Conservation (phyloP, 805 yeast genomes). For the Metschnikowia matae region DNA sequence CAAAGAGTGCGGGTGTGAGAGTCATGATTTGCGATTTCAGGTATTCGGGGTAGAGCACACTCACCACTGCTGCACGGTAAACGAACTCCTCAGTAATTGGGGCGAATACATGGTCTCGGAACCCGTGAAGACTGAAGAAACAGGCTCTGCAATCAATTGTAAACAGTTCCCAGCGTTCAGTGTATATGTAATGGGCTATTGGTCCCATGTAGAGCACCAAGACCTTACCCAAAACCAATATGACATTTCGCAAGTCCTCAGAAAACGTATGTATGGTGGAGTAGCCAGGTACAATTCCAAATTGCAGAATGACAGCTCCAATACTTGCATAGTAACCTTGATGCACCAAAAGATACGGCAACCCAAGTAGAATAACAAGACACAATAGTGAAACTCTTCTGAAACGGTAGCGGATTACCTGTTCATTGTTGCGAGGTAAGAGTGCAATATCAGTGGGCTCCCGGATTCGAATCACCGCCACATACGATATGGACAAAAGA, state of each 20-base stretch:
- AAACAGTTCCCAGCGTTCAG: slow-evolving; percentile 1
- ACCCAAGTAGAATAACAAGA: slow-evolving; percentile 21
- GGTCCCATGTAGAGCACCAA: slow-evolving; percentile 20
- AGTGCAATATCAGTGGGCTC: slow-evolving; percentile 21
- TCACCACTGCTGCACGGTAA: slow-evolving; percentile 49
- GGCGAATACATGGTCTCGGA: slow-evolving; percentile 61
- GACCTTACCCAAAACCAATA: slow-evolving; percentile 9
- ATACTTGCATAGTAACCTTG: slow-evolving; percentile 1
- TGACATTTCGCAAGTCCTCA: slow-evolving; percentile 16
- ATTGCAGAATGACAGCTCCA: slow-evolving; percentile 10
- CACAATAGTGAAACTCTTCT: slow-evolving; percentile 33
- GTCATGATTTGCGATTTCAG: slow-evolving; percentile 4
- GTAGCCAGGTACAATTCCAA: slow-evolving; percentile 38
- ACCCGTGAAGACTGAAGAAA: slow-evolving; percentile 33
- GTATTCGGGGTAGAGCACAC: slow-evolving; percentile 17
- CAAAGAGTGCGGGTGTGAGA: slow-evolving; percentile 56
- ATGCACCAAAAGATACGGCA: slow-evolving; percentile 25
- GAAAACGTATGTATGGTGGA: slow-evolving; percentile 9
- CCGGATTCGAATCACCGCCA: slow-evolving; percentile 35
- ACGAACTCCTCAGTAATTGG: slow-evolving; percentile 78
- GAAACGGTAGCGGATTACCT: slow-evolving; percentile 41
- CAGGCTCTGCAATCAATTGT: slow-evolving; percentile 19
- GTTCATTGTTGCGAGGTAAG: slow-evolving; percentile 39
- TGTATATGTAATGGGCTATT: slow-evolving; percentile 12
- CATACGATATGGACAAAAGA: slow-evolving; percentile 44